Evolutionary conservation across 257 asterid genomes (phyloP), one percentile per base, ranked within the genome.

Genomic region (Solanum corneliomulleri): DNA sequence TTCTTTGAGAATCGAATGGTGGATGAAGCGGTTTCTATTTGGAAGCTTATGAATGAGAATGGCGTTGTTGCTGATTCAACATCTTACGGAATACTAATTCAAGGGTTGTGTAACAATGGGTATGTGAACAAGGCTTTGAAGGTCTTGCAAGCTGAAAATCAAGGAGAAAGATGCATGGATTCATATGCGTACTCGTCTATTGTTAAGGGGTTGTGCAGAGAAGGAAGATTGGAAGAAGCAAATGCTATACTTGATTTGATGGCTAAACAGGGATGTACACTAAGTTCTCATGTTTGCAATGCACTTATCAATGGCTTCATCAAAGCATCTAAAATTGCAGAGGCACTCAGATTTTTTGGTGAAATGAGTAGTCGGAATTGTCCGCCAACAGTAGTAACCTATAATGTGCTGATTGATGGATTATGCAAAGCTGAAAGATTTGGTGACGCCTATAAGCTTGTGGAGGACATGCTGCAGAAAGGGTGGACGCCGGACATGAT

Each of bases 71-170:
- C 97, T 39, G 96, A 93, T 89, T 87, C 98, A 58, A 90, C 89
- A 78, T 94, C 96, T 83, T 90, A 88, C 18, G 98, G 95, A 42
- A 92, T 91, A 86, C 89, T 95, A 89, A 90, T 97, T 84, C 92
- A 94, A 74, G 99, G 99, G 58, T 91, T 95, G 87, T 94, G 98
- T 89, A 91, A 93, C 89, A 97, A 94, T 85, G 97, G 95, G 68
- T 91, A 91, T 90, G 47, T 44, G 82, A 88, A 89, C 91, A 93
- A 90, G 93, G 92, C 96, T 90, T 92, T 95, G 71, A 83, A 71
- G 69, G 88, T 93, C 42, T 83, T 95, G 87, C 90, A 92, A 89
- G 91, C 89, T 86, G 97, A 95, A 44, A 92, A 91, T 89, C 89
- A 81, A 88, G 88, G 91, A 70, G 90, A 93, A 39, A 90, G 85